Evolutionary conservation across 192 early-diverging fungal species (phyloP).

Genomic region (Pilaira anomala): DNA sequence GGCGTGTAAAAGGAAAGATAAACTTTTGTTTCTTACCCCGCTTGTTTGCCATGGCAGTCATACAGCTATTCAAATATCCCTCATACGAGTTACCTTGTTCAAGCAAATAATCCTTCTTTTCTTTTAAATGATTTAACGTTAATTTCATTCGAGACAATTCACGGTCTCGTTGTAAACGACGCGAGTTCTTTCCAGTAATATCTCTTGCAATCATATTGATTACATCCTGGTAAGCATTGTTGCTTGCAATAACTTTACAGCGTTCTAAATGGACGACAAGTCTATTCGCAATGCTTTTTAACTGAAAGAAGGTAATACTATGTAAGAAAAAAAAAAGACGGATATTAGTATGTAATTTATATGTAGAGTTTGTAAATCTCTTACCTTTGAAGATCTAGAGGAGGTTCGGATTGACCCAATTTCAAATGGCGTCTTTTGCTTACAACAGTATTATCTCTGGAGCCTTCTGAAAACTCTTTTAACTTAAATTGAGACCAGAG

Average conservation of each 20-base stretch:
- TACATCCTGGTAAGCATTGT: conserved; percentile 88
- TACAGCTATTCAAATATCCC: conserved; percentile 89
- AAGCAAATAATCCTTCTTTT: conserved; percentile 79
- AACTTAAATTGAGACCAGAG: conserved; percentile 51
- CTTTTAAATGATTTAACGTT: conserved; percentile 79
- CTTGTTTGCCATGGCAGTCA: conserved; percentile 76
- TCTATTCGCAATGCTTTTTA: conserved; percentile 81
- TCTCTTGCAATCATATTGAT: conserved; percentile 90
- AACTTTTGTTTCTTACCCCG: conserved; percentile 62
- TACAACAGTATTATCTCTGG: not conserved
- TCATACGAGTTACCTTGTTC: conserved; percentile 88
- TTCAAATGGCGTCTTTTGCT: conserved; percentile 14
- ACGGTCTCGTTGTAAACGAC: conserved; percentile 67
- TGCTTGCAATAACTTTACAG: conserved; percentile 62
- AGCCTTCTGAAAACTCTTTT: conserved; percentile 24
- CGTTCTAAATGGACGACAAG: conserved; percentile 82
- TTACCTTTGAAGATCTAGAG: conserved; percentile 28
- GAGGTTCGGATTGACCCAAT: not conserved
- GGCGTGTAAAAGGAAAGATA: conserved; percentile 87
- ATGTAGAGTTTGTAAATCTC: not conserved
- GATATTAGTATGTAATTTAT: not conserved
- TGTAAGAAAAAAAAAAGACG: not conserved
- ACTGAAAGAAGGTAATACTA: conserved; percentile 61
- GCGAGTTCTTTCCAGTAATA: conserved; percentile 88
- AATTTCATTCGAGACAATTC: conserved; percentile 73